Percentiles rank a stretch among this genome's conserved stretches.
phyloP scores from a whole-genome alignment of 1,284 basidiomycete species.

The Malassezia nana region DNA sequence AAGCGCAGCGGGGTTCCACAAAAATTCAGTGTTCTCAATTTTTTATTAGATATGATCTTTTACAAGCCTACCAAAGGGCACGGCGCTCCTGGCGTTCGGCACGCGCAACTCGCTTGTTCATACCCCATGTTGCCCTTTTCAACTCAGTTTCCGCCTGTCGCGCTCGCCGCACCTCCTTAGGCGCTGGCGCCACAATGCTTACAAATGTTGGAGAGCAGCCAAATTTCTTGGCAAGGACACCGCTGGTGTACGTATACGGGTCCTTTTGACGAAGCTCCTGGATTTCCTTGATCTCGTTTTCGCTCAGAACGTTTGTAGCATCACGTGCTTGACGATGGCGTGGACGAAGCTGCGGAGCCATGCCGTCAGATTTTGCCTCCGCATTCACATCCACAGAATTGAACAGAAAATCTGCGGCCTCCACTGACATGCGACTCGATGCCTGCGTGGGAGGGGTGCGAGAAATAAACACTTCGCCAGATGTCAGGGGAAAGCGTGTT shows the following conservation, averaged over 20 bases:
- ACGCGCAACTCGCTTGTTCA: constrained; percentile 32
- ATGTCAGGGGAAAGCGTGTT: constrained; percentile 24
- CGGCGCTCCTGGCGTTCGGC: constrained; percentile 30
- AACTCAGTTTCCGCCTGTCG: constrained; percentile 24
- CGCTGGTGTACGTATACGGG: constrained; percentile 28
- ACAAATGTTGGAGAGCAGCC: constrained; percentile 36
- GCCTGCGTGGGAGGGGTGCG: constrained; percentile 31
- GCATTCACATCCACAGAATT: constrained; percentile 13
- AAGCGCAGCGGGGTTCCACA: too few relatives aligned
- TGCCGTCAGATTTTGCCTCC: not conserved
- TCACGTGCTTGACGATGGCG: constrained; percentile 11
- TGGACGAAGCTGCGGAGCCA: constrained; percentile 26
- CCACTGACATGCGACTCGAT: constrained; percentile 20
- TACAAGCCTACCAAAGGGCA: constrained; percentile 30
- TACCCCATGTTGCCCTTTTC: constrained; percentile 29
- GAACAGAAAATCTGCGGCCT: constrained; percentile 25
- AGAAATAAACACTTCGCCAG: constrained; percentile 41
- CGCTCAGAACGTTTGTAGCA: constrained; percentile 14
- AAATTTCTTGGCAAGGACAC: constrained; percentile 30
- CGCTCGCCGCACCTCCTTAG: constrained; percentile 23
- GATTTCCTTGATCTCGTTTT: constrained; percentile 31
- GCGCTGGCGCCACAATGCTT: constrained; percentile 35
- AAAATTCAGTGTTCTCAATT: too few relatives aligned
- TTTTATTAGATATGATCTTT: too few relatives aligned
- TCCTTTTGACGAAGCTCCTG: constrained; percentile 30